A percentile compares a stretch with the other conserved stretches of the same genome.
These are phyloP conservation scores for Fusarium camptoceras DNA, from an alignment of 2,329 filamentous ascomycete species.

Conservation along the genomic window DNA sequence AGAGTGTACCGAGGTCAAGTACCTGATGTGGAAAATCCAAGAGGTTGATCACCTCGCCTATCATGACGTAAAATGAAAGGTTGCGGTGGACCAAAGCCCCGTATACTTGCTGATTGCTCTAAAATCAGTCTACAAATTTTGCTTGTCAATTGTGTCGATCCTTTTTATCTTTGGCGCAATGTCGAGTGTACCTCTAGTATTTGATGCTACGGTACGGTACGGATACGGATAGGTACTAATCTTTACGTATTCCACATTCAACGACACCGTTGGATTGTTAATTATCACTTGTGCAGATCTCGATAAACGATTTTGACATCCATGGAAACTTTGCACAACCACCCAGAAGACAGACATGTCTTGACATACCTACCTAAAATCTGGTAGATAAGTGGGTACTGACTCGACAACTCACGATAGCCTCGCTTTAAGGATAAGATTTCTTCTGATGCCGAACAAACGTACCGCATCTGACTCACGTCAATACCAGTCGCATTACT, in stretches of 20 bases:
- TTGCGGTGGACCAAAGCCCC: neutral
- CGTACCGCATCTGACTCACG: constrained; percentile 3
- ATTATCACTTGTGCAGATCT: neutral
- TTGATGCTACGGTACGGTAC: neutral
- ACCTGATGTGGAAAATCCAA: neutral
- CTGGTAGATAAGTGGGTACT: neutral
- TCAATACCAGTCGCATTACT: neutral
- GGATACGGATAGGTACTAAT: neutral
- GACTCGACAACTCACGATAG: constrained; percentile 7
- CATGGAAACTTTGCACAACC: neutral
- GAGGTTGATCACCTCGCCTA: neutral
- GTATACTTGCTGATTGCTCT: neutral
- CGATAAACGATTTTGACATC: neutral
- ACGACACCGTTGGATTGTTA: constrained; percentile 9
- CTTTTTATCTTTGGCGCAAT: constrained; percentile 7
- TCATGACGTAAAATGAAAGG: constrained; percentile 20
- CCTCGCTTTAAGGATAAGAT: constrained; percentile 2
- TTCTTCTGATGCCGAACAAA: neutral
- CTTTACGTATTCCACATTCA: neutral
- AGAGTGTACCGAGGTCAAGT: neutral
- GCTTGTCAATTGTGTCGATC: constrained; percentile 15
- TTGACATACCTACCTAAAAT: neutral
- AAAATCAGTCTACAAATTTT: neutral
- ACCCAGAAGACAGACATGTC: neutral
- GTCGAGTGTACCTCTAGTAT: neutral